phyloP scores from a whole-genome alignment of 23 red algal genomes.

The Gracilaria caudata region DNA sequence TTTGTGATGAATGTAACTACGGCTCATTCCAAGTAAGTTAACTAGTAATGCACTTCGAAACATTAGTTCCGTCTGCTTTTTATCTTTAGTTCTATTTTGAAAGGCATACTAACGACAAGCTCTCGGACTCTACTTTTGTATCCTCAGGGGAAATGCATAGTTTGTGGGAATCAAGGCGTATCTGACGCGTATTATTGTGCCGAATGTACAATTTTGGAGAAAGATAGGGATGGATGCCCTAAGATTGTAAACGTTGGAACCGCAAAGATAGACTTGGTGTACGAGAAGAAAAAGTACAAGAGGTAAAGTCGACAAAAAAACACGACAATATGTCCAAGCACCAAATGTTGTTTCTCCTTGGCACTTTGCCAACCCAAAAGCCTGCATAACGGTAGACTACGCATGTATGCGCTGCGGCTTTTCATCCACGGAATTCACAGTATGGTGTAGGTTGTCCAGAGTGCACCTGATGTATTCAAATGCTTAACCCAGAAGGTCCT shows the following conservation, averaged over 20 bases:
- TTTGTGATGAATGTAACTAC: constrained; percentile 93
- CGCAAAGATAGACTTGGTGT: constrained; percentile 88
- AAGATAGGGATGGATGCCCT: constrained; percentile 91
- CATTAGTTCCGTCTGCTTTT: not conserved
- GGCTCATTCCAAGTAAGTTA: constrained; percentile 66
- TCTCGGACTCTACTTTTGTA: not conserved
- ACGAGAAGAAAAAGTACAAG: constrained; percentile 90
- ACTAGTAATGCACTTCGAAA: not conserved
- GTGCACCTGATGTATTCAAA: constrained; percentile 20
- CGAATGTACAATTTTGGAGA: constrained; percentile 87
- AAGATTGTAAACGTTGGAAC: constrained; percentile 94
- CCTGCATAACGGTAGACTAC: not conserved
- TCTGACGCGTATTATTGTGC: constrained; percentile 86
- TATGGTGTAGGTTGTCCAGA: not conserved
- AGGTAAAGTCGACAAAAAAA: constrained; percentile 4
- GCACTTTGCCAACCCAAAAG: not conserved
- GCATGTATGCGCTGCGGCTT: not conserved
- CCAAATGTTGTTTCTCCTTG: not conserved
- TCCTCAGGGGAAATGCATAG: constrained; percentile 76
- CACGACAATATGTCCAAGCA: not conserved
- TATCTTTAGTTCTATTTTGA: constrained; percentile 8
- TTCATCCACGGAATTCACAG: not conserved
- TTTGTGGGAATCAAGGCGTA: constrained; percentile 87
- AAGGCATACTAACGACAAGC: not conserved
- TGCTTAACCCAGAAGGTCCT: constrained; percentile 58